Percentiles rank a stretch among this genome's conserved stretches.
Conservation (phyloP, 139 green algal genomes). For the Chlorella sp. region DNA sequence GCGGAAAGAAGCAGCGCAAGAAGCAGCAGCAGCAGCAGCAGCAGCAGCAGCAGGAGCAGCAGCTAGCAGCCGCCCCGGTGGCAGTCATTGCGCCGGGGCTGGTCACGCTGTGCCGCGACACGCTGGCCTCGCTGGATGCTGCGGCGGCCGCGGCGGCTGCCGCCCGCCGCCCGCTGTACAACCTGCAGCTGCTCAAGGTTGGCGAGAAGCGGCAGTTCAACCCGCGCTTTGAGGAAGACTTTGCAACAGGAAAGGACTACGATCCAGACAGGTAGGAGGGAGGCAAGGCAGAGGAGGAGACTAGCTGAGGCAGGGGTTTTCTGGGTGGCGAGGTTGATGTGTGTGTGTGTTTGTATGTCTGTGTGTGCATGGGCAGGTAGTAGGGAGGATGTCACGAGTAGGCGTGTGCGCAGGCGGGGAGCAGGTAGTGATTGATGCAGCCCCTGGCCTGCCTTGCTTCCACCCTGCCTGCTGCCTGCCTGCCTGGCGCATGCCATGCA, state of each 20-base stretch:
- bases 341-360: too few relatives aligned
- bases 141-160: slow-evolving; percentile 21
- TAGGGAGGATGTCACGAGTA: too few relatives aligned
- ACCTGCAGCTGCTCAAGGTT: slow-evolving; percentile 43
- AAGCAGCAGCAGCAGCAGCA: background rate
- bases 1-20: background rate
- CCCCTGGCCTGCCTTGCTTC: too few relatives aligned
- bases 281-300: background rate
- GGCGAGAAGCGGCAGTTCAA: slow-evolving; percentile 71
- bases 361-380: too few relatives aligned
- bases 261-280: slow-evolving; percentile 75
- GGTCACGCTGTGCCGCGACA: slow-evolving; percentile 47
- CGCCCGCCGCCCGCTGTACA: slow-evolving; percentile 39
- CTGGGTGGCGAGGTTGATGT: too few relatives aligned
- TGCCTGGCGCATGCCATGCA: too few relatives aligned
- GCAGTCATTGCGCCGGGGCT: slow-evolving; percentile 29
- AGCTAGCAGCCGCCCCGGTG: background rate
- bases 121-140: slow-evolving; percentile 15
- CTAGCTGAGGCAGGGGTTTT: too few relatives aligned
- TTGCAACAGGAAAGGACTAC: slow-evolving; percentile 72
- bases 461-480: too few relatives aligned
- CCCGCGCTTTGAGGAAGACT: slow-evolving; percentile 92
- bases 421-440: too few relatives aligned
- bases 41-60: background rate
- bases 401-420: too few relatives aligned